A percentile compares a stretch with the other conserved stretches of the same genome.
These are phyloP conservation scores for Deuterostichococcus epilithicus DNA, from an alignment of 139 green algal genomes.

Conservation along the genomic window DNA sequence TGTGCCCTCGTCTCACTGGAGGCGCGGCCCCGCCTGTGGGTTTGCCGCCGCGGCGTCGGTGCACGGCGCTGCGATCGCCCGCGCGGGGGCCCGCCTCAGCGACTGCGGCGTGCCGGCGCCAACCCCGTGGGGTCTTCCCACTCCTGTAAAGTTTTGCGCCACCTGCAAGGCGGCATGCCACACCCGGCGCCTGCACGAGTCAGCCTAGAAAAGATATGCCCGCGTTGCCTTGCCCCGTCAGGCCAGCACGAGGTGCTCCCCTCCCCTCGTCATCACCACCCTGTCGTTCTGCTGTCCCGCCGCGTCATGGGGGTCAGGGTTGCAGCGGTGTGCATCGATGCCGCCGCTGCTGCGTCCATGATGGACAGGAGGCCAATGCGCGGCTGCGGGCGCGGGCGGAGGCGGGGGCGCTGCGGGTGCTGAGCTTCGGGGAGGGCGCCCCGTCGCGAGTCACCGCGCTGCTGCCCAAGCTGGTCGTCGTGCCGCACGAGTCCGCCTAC, in stretches of 20 bases:
- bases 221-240: too few relatives aligned
- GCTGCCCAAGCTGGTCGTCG: constrained; percentile 56
- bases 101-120: too few relatives aligned
- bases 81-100: too few relatives aligned
- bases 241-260: neutral
- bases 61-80: too few relatives aligned
- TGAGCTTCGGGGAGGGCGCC: constrained; percentile 61
- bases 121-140: neutral
- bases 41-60: too few relatives aligned
- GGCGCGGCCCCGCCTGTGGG: too few relatives aligned
- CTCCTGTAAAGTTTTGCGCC: neutral
- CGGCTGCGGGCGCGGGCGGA: constrained; percentile 40
- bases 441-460: constrained; percentile 45
- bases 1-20: neutral
- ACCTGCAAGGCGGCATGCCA: too few relatives aligned
- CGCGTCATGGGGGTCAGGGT: neutral
- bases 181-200: too few relatives aligned
- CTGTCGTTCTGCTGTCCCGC: neutral
- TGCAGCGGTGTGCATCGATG: too few relatives aligned
- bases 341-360: neutral
- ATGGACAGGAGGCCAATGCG: constrained; percentile 49
- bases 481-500: constrained; percentile 61
- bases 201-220: too few relatives aligned
- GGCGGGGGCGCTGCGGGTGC: constrained; percentile 30
- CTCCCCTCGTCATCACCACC: neutral